phyloP scores from a whole-genome alignment of 2,329 filamentous ascomycete genomes.

The Fusarium sp. region DNA sequence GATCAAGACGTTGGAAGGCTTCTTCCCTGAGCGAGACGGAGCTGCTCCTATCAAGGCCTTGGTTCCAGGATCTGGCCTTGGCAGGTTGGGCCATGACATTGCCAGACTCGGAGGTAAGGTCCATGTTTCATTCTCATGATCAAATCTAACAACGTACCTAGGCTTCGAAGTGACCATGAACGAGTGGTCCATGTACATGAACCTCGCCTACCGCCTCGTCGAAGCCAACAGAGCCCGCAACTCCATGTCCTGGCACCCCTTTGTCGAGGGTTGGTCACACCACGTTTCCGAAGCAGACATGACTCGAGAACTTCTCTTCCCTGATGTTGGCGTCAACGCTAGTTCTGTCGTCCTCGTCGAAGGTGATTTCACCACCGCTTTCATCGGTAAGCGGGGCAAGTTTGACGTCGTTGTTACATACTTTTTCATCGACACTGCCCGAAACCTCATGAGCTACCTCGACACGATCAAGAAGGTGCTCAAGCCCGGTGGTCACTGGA shows the following conservation, averaged over 20 bases:
- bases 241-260: constrained; percentile 57
- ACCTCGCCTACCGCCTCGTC: constrained; percentile 62
- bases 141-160: constrained; percentile 8
- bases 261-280: constrained; percentile 67
- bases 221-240: constrained; percentile 43
- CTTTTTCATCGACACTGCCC: constrained; percentile 71
- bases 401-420: constrained; percentile 65
- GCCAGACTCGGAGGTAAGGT: constrained; percentile 52
- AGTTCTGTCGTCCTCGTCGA: constrained; percentile 60
- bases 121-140: accelerated
- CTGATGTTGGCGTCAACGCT: constrained; percentile 51
- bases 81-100: constrained; percentile 63
- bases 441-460: constrained; percentile 65
- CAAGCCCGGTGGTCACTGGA: constrained; percentile 60
- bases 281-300: constrained; percentile 60
- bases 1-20: constrained; percentile 42
- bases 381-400: constrained; percentile 36
- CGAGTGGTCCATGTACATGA: constrained; percentile 70
- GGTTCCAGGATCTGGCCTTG: constrained; percentile 64
- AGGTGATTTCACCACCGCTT: constrained; percentile 64
- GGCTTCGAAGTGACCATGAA: constrained; percentile 65
- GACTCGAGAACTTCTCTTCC: constrained; percentile 57
- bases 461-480: constrained; percentile 63
- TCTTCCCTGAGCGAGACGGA: constrained; percentile 44
- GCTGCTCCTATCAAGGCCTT: constrained; percentile 51